phyloP scores from a whole-genome alignment of 2,329 filamentous ascomycete species.

The Scedosporium dehoogii region DNA sequence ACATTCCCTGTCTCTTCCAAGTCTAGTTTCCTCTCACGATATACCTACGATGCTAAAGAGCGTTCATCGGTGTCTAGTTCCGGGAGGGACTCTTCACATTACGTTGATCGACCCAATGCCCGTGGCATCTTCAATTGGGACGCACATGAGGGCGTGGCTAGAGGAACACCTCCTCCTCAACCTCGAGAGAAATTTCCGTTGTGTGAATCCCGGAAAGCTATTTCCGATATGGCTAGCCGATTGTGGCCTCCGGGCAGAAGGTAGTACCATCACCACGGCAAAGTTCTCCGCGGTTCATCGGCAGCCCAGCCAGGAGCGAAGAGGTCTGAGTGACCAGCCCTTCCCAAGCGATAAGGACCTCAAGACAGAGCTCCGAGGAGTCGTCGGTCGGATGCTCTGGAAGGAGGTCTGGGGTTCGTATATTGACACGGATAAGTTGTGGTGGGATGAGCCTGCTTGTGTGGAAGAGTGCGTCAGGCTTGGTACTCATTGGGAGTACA shows the following conservation, averaged over 20 bases:
- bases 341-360: constrained; percentile 17
- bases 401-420: constrained; percentile 48
- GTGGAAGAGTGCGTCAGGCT: constrained; percentile 43
- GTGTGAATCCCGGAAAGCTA: constrained; percentile 46
- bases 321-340: too few species aligned
- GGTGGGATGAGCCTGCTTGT: constrained; percentile 50
- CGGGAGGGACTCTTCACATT: constrained; percentile 46
- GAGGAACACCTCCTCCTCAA: constrained; percentile 50
- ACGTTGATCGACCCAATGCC: constrained; percentile 55
- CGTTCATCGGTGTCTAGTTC: constrained; percentile 44
- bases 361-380: constrained; percentile 38
- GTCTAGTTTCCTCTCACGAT: constrained; percentile 44
- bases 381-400: constrained; percentile 49
- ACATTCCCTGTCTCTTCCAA: constrained; percentile 45
- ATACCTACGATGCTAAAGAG: constrained; percentile 46
- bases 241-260: constrained; percentile 37
- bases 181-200: constrained; percentile 48
- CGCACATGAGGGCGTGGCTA: constrained; percentile 49
- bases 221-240: constrained; percentile 51
- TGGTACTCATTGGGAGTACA: constrained; percentile 50
- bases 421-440: constrained; percentile 42
- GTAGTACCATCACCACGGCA: constrained; percentile 36
- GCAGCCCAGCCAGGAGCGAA: constrained; percentile 14
- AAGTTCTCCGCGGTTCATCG: constrained; percentile 36
- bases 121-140: constrained; percentile 43